phyloP scores from a whole-genome alignment of 192 early-diverging fungal species.

The Geosiphon pyriformis region DNA sequence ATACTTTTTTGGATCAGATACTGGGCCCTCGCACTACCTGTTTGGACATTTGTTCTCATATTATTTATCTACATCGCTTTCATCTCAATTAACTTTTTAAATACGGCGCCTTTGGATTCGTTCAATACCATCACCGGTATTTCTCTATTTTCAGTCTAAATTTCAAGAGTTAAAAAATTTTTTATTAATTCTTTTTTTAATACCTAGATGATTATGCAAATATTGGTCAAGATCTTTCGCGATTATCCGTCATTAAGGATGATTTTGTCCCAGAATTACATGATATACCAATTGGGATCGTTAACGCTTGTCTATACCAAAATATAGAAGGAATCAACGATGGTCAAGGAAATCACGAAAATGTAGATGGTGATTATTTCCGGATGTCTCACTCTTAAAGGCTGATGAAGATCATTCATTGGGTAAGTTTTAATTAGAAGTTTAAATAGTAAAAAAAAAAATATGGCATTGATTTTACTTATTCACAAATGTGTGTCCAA shows the following conservation, averaged over 20 bases:
- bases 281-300: slow-evolving; percentile 65
- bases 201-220: slow-evolving; percentile 51
- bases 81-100: slow-evolving; percentile 71
- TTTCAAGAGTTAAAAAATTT: background rate
- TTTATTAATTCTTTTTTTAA: background rate
- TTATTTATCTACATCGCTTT: slow-evolving; percentile 71
- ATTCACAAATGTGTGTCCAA: too few species aligned
- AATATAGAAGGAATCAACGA: slow-evolving; percentile 45
- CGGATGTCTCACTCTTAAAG: too few species aligned
- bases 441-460: too few species aligned
- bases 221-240: slow-evolving; percentile 34
- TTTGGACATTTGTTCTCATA: slow-evolving; percentile 69
- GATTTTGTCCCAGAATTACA: slow-evolving; percentile 58
- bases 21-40: slow-evolving; percentile 78
- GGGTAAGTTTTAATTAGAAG: too few species aligned
- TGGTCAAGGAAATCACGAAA: too few species aligned
- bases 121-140: slow-evolving; percentile 69
- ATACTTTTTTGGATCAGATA: slow-evolving; percentile 37
- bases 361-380: too few species aligned
- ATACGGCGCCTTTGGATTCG: slow-evolving; percentile 70
- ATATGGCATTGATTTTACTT: too few species aligned
- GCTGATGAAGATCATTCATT: too few species aligned
- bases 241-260: slow-evolving; percentile 36
- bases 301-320: slow-evolving; percentile 66
- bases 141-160: slow-evolving; percentile 4